Evolutionary conservation across 805 yeast genomes (phyloP), one percentile per base, ranked within the genome.

Genomic region (Nakazawaea laoshanensis): DNA sequence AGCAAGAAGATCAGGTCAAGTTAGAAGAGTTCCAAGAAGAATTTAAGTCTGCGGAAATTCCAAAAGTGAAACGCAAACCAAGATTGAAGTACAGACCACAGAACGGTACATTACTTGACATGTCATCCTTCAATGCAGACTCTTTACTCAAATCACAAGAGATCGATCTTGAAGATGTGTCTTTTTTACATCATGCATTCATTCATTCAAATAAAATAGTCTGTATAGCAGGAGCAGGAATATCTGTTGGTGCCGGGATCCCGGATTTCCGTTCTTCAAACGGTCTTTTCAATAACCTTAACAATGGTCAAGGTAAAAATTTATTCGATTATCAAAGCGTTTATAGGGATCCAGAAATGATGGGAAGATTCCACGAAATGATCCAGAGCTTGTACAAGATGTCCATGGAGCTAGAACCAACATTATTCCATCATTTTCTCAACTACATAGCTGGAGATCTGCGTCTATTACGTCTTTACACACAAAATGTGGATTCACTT

Each of bases 401-500:
- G 48, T 71, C 85, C 15, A 48, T 56, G 30, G 48, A 53, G 11
- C 74, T 80, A n/a, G 44, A 59, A 30, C 88, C 94, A 2, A 81
- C 96, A 0, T 69, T 69, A 26, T 87, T 87, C 42, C 96, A 87
- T 53, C 55, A 61, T 29, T 65, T 79, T 52, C 55, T 87, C 34
- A 64, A 79, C 46, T 52, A 59, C 2, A 50, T 85, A 10, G 71
- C 89, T 19, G 60, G 59, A 12, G 76, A 77, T 37, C 14, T 21
- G 10, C 66, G 87, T 46, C 59, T 87, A 22, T 58, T 74, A 38
- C 61, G 95, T 44, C 63, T 87, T 36, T 87, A 87, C 51, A 84
- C 95, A 0, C 96, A 87, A 48, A 87, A 87, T 48, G 84, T 87
- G 37, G 96, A 87, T 55, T 73, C 86, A 30, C 60, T 87, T 30